phyloP scores from a whole-genome alignment of 2,329 filamentous ascomycete genomes.

The Claviceps purpurea region DNA sequence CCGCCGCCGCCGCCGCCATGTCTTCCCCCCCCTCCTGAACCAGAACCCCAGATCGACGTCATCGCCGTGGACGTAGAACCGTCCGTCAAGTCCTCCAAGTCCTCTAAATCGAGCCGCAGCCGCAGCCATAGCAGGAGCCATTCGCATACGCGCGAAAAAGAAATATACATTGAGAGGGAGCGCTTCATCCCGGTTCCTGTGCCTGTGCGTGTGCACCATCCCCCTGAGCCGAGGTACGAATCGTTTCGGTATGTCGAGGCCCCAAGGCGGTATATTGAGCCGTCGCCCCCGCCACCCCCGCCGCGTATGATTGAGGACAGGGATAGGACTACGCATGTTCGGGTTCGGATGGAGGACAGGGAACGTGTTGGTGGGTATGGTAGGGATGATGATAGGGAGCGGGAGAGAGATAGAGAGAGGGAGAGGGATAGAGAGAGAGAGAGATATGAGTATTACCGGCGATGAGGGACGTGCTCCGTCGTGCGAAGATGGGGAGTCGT shows the following conservation, averaged over 20 bases:
- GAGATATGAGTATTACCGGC: slow-evolving; percentile 3
- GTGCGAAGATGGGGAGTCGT: too few relatives aligned
- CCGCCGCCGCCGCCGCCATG: slow-evolving; percentile 1
- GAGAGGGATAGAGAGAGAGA: slow-evolving; percentile 3
- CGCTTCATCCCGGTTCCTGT: slow-evolving; percentile 30
- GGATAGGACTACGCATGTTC: slow-evolving; percentile 9
- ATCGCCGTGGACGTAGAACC: slow-evolving; percentile 25
- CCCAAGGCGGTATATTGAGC: slow-evolving; percentile 22
- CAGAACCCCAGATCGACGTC: slow-evolving; percentile 22
- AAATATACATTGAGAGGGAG: slow-evolving; percentile 41
- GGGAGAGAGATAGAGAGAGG: slow-evolving; percentile 1
- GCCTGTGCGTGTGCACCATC: slow-evolving; percentile 21
- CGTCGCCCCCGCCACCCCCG: slow-evolving; percentile 11
- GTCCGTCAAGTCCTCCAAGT: slow-evolving; percentile 10
- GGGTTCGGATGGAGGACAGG: slow-evolving; percentile 20
- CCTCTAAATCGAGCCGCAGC: slow-evolving; percentile 9
- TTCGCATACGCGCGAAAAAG: slow-evolving; percentile 22
- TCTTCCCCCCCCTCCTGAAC: slow-evolving; percentile 9
- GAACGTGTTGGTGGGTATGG: slow-evolving; percentile 20
- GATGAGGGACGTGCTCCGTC: neutral
- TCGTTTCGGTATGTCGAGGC: slow-evolving; percentile 41
- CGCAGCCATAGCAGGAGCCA: slow-evolving; percentile 13
- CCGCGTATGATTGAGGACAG: slow-evolving; percentile 19
- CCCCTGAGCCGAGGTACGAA: slow-evolving; percentile 28
- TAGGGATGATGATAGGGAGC: slow-evolving; percentile 3